Evolutionary conservation across 208 protist species (phyloP).

Genomic region (Crithidia mellificae): DNA sequence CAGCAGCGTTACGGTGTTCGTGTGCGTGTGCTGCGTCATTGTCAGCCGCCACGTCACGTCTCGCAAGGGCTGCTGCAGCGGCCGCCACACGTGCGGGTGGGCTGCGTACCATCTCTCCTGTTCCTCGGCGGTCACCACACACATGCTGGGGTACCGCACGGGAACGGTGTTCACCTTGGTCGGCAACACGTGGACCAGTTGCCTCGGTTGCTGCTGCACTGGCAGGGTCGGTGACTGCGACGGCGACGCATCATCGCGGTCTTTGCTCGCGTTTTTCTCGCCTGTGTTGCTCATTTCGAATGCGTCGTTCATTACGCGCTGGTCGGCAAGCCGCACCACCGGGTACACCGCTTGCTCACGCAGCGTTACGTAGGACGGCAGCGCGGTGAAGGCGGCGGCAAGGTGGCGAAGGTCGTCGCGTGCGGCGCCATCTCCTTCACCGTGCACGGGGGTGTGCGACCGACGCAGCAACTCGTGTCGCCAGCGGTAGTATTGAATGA

Average conservation of each 20-base stretch:
- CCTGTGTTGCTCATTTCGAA: too few species aligned
- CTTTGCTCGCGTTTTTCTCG: too few species aligned
- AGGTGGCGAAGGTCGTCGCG: background rate
- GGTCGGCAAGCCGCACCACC: conserved; percentile 24
- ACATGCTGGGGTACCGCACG: conserved; percentile 37
- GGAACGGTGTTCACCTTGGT: background rate
- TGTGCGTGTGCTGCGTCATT: background rate
- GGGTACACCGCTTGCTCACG: conserved; percentile 34
- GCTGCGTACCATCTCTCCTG: conserved; percentile 25
- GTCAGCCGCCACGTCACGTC: background rate
- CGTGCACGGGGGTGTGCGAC: too few species aligned
- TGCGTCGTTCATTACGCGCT: too few species aligned
- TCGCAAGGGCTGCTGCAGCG: background rate
- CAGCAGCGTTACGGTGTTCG: conserved; percentile 12
- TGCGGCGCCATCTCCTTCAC: too few species aligned
- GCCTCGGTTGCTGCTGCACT: background rate
- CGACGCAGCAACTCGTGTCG: background rate
- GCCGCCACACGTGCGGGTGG: background rate
- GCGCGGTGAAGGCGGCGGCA: conserved; percentile 23
- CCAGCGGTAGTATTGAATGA: conserved; percentile 25
- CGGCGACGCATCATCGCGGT: too few species aligned
- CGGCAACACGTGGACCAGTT: conserved; percentile 37
- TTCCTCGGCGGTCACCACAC: conserved; percentile 32
- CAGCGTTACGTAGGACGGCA: conserved; percentile 31
- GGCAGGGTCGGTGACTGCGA: too few species aligned